These are phyloP conservation scores for Vitis cinerea DNA, from an alignment of 164 flowering plant species.

Conservation along the genomic window DNA sequence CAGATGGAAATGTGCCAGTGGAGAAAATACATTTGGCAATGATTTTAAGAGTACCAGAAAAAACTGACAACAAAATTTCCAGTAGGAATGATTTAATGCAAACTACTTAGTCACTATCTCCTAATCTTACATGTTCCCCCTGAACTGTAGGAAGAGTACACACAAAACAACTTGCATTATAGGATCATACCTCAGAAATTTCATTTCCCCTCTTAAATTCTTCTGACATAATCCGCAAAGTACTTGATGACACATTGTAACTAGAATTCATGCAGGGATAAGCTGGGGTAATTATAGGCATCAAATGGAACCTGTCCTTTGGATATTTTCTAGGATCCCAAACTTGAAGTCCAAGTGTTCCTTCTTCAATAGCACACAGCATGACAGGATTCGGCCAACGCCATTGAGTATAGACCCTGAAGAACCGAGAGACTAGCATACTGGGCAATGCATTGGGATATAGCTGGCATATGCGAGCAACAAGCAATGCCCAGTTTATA, in stretches of 20 bases:
- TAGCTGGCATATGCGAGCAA: constrained; percentile 61
- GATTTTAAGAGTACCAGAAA: not conserved
- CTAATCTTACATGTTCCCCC: not conserved
- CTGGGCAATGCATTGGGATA: constrained; percentile 60
- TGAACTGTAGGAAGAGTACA: not conserved
- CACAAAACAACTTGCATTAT: not conserved
- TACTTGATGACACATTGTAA: constrained; percentile 90
- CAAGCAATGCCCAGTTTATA: constrained; percentile 63
- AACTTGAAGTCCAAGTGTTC: constrained; percentile 66
- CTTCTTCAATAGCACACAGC: constrained; percentile 73
- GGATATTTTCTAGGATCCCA: constrained; percentile 90
- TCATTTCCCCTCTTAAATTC: constrained; percentile 79
- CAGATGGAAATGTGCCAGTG: not conserved
- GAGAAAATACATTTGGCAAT: not conserved
- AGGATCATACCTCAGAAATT: constrained; percentile 72
- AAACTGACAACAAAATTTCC: not conserved
- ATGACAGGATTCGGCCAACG: constrained; percentile 69
- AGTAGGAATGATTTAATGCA: not conserved
- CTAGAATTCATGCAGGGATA: constrained; percentile 97
- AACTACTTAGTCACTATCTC: not conserved
- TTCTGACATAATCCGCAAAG: constrained; percentile 80
- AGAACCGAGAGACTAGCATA: constrained; percentile 58
- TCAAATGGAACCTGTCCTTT: constrained; percentile 66
- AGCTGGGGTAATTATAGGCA: constrained; percentile 98
- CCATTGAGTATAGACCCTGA: constrained; percentile 59